Conservation (phyloP, 73 alveolate species). For the Paramecium tetraurelia region DNA sequence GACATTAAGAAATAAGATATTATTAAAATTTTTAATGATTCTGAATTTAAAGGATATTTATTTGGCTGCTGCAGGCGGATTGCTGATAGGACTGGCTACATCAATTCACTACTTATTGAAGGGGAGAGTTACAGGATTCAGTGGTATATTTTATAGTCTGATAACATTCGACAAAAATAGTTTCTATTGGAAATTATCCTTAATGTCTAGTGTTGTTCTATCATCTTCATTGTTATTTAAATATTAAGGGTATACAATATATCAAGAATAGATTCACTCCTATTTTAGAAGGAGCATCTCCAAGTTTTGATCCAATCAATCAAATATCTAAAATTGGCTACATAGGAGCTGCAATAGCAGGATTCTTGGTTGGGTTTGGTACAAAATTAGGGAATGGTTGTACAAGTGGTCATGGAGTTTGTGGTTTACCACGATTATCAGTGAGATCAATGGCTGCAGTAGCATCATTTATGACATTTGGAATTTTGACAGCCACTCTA, state of each 20-base stretch:
- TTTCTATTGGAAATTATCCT: constrained; percentile 70
- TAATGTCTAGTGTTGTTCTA: constrained; percentile 70
- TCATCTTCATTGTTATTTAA: constrained; percentile 58
- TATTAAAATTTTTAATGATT: not conserved
- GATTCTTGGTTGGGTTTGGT: constrained; percentile 95
- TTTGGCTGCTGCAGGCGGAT: constrained; percentile 85
- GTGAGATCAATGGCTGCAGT: constrained; percentile 90
- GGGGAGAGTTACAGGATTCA: constrained; percentile 91
- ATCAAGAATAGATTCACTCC: constrained; percentile 46
- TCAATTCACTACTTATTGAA: constrained; percentile 71
- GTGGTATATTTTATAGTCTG: constrained; percentile 74
- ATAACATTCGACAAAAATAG: constrained; percentile 58
- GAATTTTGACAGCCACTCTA: constrained; percentile 77
- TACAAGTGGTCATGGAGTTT: constrained; percentile 98
- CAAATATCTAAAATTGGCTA: constrained; percentile 52
- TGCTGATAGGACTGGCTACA: constrained; percentile 77
- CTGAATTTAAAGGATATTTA: not conserved
- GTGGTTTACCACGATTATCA: constrained; percentile 96
- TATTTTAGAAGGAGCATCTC: constrained; percentile 42
- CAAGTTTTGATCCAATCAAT: constrained; percentile 29
- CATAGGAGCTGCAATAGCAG: constrained; percentile 86
- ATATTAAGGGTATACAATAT: constrained; percentile 15
- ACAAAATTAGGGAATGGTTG: constrained; percentile 97
- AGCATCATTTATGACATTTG: constrained; percentile 85
- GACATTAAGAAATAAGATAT: not conserved